Base-by-base conservation (phyloP, 108 stramenopile genomes). In the Fragilariopsis cylindrus region DNA sequence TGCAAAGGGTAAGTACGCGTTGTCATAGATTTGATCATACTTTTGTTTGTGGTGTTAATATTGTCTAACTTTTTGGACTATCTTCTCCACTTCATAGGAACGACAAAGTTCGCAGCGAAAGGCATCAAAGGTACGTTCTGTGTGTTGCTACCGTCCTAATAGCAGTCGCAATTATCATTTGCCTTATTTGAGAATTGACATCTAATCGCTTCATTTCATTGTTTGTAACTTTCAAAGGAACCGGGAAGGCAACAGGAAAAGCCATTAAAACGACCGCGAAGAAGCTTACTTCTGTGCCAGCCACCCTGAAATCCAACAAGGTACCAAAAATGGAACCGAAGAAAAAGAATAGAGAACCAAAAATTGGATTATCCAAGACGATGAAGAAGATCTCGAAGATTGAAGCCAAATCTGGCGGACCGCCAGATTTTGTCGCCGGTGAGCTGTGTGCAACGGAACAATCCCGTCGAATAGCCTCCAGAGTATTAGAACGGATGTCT, bases 361-460 rank as follows among this genome's bases (percentile, higher is more conserved):
- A 86, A 69, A 72, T 82, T 64, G 72, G 73, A 19, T 48, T 90
- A 12, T 74, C 72, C 19, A 80, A 82, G 53, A 82, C 67, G 5
- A 81, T 81, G 76, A 81, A 86, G 68, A 80, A 76, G 69, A 77
- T 88, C 39, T 85, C 77, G 47, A 69, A 74, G 21, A 67, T 70
- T 19, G 74, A 79, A 70, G 67, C 67, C 48, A 79, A 72, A 47
- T 57, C 60, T 1, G 67, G 57, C 57, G 52, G 72, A 19, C 55
- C 73, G 4, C 69, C 78, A 13, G 70, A 56, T 11, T 76, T 82
- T 55, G 43, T 85, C 52, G 88, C 92, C 39, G 89, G 87, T 12
- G 88, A 90, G 69, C 79, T 91, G 9, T 77, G 78, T 56, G 81
- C 90, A 16, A 87, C 87, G 13, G 92, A 93, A 52, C 85, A 87